A percentile compares a stretch with the other conserved stretches of the same genome.
Evolutionary conservation across 805 yeast species (phyloP).

Genomic region (Metschnikowia dekortorum): DNA sequence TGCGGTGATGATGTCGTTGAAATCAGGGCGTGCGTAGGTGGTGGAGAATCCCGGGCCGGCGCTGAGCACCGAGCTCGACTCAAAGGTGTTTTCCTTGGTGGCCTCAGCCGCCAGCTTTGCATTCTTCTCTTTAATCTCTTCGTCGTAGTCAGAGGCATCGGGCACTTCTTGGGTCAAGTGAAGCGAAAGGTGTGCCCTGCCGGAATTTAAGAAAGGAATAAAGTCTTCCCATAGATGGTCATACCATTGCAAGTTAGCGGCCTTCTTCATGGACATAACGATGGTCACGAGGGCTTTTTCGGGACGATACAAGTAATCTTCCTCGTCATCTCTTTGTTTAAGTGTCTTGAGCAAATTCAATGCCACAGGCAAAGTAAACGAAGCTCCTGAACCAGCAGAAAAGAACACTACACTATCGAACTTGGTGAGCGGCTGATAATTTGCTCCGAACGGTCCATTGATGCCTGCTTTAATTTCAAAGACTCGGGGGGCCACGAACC

Average conservation of each 20-base stretch:
- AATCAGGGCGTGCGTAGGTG: conserved; percentile 18
- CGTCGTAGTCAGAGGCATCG: conserved; percentile 3
- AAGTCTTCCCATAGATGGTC: conserved; percentile 30
- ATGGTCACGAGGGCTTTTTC: conserved; percentile 22
- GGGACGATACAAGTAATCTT: conserved; percentile 35
- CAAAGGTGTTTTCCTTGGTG: background rate
- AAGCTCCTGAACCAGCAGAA: conserved; percentile 44
- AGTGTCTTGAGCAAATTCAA: conserved; percentile 34
- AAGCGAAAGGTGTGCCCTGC: conserved; percentile 23
- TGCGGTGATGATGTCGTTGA: conserved; percentile 16
- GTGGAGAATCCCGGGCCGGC: conserved; percentile 4
- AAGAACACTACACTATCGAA: conserved; percentile 40
- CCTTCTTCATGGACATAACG: conserved; percentile 29
- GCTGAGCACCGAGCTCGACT: background rate
- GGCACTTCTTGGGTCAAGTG: conserved; percentile 25
- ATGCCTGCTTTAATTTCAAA: conserved; percentile 32
- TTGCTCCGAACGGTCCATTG: conserved; percentile 47
- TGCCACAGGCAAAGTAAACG: conserved; percentile 44
- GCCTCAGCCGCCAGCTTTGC: background rate
- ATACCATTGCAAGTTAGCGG: conserved; percentile 33
- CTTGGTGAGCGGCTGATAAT: conserved; percentile 35
- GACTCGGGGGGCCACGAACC: conserved; percentile 7
- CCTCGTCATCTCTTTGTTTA: conserved; percentile 19
- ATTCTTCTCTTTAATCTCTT: conserved; percentile 3
- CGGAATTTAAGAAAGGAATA: conserved; percentile 19